phyloP scores from a whole-genome alignment of 164 flowering plant species.

The Liquidambar formosana region DNA sequence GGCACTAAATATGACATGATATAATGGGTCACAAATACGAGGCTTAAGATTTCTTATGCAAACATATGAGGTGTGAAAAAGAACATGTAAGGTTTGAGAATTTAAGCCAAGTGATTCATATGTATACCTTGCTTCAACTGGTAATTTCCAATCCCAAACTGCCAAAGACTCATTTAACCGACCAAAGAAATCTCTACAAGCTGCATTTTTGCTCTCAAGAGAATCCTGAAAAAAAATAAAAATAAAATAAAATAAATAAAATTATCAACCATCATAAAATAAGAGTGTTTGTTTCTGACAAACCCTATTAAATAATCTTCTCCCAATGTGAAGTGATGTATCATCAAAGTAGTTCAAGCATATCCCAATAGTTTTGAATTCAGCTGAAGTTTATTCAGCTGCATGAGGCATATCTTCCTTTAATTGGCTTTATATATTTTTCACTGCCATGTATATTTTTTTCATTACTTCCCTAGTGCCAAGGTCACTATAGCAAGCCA shows the following conservation, averaged over 20 bases:
- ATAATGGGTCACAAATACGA: background rate
- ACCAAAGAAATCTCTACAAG: constrained; percentile 66
- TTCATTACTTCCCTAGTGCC: too few relatives aligned
- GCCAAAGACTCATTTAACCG: constrained; percentile 68
- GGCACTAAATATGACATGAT: background rate
- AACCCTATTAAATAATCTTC: background rate
- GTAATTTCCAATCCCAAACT: constrained; percentile 66
- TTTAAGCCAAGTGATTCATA: background rate
- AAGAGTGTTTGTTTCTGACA: background rate
- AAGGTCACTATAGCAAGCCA: too few relatives aligned
- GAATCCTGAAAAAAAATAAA: constrained; percentile 55
- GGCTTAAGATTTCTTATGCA: background rate
- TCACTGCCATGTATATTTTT: too few relatives aligned
- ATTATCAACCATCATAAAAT: background rate
- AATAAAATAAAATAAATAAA: background rate
- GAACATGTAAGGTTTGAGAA: background rate
- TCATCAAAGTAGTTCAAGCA: background rate
- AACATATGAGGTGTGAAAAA: background rate
- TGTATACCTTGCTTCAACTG: constrained; percentile 72
- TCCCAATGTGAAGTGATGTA: background rate
- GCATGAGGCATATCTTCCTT: too few relatives aligned
- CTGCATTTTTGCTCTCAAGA: constrained; percentile 62
- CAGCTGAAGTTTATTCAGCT: background rate
- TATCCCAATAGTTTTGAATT: background rate
- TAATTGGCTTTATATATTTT: too few relatives aligned